These are phyloP conservation scores for Lichina pygmaea DNA, from an alignment of 495 filamentous ascomycete genomes.

Conservation along the genomic window DNA sequence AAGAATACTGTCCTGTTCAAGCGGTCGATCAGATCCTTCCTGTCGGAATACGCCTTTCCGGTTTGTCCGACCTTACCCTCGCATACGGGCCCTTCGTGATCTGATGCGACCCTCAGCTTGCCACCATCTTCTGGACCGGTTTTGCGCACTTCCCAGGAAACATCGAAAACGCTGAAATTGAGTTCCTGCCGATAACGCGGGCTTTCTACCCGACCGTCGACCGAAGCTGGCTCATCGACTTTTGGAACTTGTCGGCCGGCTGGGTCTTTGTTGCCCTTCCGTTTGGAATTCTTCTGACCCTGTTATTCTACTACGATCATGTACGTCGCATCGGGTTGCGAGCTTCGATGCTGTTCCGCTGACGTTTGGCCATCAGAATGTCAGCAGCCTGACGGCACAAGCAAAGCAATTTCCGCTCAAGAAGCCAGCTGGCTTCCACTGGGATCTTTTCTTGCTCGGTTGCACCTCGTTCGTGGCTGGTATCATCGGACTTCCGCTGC, in stretches of 20 bases:
- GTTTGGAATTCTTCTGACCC: slow-evolving; percentile 62
- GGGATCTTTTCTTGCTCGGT: slow-evolving; percentile 82
- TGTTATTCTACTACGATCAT: slow-evolving; percentile 87
- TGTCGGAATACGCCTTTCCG: too few species aligned
- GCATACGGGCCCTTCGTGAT: too few species aligned
- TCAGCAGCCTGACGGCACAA: slow-evolving; percentile 43
- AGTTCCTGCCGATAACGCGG: slow-evolving; percentile 38
- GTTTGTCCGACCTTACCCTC: too few species aligned
- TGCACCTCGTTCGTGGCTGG: slow-evolving; percentile 66
- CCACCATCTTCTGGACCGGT: slow-evolving; percentile 67
- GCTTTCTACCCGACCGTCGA: slow-evolving; percentile 64
- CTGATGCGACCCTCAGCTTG: slow-evolving; percentile 24
- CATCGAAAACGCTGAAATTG: slow-evolving; percentile 36
- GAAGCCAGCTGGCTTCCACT: slow-evolving; percentile 89
- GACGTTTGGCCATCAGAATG: slow-evolving; percentile 14
- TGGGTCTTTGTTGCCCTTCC: slow-evolving; percentile 75
- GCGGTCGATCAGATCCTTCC: too few species aligned
- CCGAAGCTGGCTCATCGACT: slow-evolving; percentile 59
- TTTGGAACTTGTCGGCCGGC: slow-evolving; percentile 55
- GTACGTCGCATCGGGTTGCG: slow-evolving; percentile 13
- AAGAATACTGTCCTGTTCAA: too few species aligned
- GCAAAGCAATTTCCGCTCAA: slow-evolving; percentile 74
- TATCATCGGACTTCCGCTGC: slow-evolving; percentile 65
- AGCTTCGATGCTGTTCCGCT: too few species aligned
- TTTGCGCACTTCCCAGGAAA: slow-evolving; percentile 56